Evolutionary conservation across 345 rosid species (phyloP).

Genomic region (Geranium brycei): DNA sequence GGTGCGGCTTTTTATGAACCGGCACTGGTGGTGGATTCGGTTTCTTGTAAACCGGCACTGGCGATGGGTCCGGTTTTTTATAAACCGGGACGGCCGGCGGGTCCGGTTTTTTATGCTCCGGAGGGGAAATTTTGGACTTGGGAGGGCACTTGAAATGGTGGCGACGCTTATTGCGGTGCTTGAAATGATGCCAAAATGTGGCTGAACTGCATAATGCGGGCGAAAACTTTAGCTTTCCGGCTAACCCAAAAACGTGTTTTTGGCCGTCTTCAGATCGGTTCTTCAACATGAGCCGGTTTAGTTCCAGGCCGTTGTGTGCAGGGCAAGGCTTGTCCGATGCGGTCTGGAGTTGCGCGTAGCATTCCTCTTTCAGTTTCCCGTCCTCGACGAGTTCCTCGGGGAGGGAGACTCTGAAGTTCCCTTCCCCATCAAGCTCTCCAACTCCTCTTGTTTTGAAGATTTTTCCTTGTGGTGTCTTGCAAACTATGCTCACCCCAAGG

Average conservation of each 20-base stretch:
- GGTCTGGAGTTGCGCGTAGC: constrained; percentile 80
- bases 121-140: constrained; percentile 1
- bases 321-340: constrained; percentile 52
- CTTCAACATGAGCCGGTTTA: constrained; percentile 40
- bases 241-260: constrained; percentile 42
- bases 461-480: constrained; percentile 42
- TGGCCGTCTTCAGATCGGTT: constrained; percentile 16
- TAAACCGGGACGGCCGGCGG: constrained; percentile 16
- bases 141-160: constrained; percentile 26
- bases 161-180: no score
- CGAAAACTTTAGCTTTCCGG: constrained; percentile 50
- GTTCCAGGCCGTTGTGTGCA: constrained; percentile 32
- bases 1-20: background rate
- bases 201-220: constrained; percentile 47
- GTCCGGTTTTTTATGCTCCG: constrained; percentile 2
- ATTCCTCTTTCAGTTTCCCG: constrained; percentile 50
- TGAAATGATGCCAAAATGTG: constrained; percentile 20
- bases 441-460: constrained; percentile 39
- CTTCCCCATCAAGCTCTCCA: constrained; percentile 45
- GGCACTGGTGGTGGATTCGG: background rate
- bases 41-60: constrained; percentile 3
- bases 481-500: constrained; percentile 55
- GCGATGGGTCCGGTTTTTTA: constrained; percentile 7
- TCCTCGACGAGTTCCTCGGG: constrained; percentile 37
- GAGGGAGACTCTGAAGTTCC: constrained; percentile 48